These are phyloP conservation scores for Eucalyptus sp. DNA, from an alignment of 345 rosid species.

Conservation along the genomic window DNA sequence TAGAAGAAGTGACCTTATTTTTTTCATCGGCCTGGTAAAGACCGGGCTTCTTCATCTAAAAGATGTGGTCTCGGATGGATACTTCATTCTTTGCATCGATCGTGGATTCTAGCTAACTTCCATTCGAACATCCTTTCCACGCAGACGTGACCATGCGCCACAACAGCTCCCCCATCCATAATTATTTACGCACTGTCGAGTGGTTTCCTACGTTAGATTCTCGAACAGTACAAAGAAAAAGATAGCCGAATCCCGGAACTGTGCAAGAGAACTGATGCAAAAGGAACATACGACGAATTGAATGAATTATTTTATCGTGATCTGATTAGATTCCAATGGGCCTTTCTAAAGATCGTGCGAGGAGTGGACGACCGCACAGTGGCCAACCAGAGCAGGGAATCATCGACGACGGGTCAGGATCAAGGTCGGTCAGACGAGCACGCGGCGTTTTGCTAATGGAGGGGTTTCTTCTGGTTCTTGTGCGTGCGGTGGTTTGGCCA, in stretches of 20 bases:
- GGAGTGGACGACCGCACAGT: not conserved
- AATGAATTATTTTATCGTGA: not conserved
- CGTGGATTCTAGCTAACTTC: not conserved
- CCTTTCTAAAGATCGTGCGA: not conserved
- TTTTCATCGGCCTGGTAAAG: too few species aligned
- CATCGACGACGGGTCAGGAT: not conserved
- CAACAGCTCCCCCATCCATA: not conserved
- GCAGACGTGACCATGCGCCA: not conserved
- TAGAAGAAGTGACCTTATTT: too few species aligned
- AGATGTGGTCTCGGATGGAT: not conserved
- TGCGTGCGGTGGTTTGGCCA: too few species aligned
- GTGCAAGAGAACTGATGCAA: not conserved
- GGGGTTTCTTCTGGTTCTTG: not conserved
- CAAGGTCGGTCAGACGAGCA: not conserved
- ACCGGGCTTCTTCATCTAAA: not conserved
- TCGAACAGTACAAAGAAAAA: not conserved
- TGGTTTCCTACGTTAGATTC: not conserved
- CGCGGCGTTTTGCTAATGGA: not conserved
- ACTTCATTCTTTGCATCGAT: not conserved
- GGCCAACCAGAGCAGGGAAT: not conserved
- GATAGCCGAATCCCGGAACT: not conserved
- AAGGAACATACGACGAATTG: not conserved
- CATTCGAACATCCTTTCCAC: not conserved
- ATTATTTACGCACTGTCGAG: not conserved
- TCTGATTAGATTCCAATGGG: not conserved